Evolutionary conservation across 208 protist species (phyloP).

Genomic region (Trypanosoma cruzi): DNA sequence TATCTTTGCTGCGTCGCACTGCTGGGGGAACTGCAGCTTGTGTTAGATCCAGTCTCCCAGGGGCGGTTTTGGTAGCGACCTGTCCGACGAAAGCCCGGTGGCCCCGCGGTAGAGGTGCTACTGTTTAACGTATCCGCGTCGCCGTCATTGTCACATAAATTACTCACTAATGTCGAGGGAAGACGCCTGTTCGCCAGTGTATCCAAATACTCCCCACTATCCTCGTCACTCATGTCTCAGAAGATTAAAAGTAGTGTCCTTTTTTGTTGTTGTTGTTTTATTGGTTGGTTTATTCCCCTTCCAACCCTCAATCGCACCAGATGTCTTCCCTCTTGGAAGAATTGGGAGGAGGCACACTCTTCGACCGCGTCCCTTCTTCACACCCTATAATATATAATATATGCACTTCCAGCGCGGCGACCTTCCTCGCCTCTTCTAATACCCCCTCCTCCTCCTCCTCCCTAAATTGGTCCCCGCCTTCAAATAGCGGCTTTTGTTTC

Average conservation of each 20-base stretch:
- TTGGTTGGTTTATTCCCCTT: not conserved
- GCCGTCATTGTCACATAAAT: slow-evolving; percentile 14
- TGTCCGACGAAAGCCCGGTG: slow-evolving; percentile 56
- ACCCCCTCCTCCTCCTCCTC: too few species aligned
- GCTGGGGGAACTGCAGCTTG: slow-evolving; percentile 22
- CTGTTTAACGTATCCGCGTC: slow-evolving; percentile 35
- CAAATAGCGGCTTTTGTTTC: too few species aligned
- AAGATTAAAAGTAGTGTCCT: not conserved
- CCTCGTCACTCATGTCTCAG: not conserved
- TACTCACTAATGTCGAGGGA: not conserved
- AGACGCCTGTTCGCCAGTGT: not conserved
- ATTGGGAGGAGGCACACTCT: not conserved
- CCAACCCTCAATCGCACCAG: not conserved
- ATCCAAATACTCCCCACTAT: slow-evolving; percentile 1
- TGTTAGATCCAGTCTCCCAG: slow-evolving; percentile 36
- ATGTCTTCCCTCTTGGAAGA: not conserved
- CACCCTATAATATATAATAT: too few species aligned
- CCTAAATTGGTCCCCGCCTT: too few species aligned
- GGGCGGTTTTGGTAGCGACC: slow-evolving; percentile 49
- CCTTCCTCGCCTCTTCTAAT: too few species aligned
- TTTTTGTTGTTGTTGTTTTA: too few species aligned
- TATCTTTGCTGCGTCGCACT: slow-evolving; percentile 6
- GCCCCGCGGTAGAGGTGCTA: slow-evolving; percentile 83
- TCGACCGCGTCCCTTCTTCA: not conserved
- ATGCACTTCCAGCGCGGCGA: too few species aligned